These are phyloP conservation scores for Aureobasidium sp. DNA, from an alignment of 2,329 filamentous ascomycete genomes.

Conservation along the genomic window DNA sequence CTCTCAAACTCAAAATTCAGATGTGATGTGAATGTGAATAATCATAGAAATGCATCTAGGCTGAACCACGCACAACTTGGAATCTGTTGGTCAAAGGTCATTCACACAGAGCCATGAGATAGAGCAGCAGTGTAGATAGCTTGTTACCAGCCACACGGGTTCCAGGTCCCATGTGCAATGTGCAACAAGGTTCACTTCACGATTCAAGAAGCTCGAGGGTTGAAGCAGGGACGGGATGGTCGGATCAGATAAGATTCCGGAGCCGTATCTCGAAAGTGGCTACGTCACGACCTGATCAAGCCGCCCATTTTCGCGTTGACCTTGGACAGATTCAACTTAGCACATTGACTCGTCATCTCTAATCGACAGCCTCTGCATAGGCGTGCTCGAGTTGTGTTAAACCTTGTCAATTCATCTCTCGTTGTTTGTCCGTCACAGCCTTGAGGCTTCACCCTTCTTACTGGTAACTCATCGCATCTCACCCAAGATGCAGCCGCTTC, in stretches of 20 bases:
- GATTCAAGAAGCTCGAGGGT: background rate
- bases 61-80: too few species aligned
- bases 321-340: background rate
- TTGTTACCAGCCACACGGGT: background rate
- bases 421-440: background rate
- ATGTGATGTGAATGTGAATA: too few species aligned
- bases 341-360: background rate
- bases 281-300: background rate
- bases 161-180: too few species aligned
- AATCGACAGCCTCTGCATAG: background rate
- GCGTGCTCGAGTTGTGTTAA: background rate
- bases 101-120: too few species aligned
- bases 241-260: background rate
- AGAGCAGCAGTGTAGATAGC: background rate
- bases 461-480: background rate
- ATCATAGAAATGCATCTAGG: too few species aligned
- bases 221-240: background rate
- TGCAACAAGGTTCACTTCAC: background rate
- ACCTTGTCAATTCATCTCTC: background rate
- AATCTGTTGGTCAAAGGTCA: too few species aligned
- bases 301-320: background rate
- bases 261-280: background rate
- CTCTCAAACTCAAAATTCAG: too few species aligned
- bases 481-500: constrained; percentile 9
- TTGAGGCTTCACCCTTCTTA: background rate